Evolutionary conservation across 768 basidiomycete species (phyloP).

Genomic region (Suillus paluster): DNA sequence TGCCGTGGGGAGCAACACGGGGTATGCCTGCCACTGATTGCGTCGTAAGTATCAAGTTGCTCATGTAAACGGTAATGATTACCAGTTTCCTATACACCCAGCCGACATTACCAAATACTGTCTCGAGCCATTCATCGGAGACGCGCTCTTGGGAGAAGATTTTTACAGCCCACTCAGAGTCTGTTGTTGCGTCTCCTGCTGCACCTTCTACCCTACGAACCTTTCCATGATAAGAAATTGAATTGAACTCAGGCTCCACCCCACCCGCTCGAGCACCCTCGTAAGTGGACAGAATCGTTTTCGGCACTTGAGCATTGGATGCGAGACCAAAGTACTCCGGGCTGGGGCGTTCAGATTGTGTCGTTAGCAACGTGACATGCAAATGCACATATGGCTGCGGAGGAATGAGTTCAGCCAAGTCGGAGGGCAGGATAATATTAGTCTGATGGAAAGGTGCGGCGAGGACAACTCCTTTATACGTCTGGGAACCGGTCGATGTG

Average conservation of each 20-base stretch:
- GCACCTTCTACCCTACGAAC: constrained; percentile 37
- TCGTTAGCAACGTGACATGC: constrained; percentile 89
- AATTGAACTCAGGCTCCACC: constrained; percentile 81
- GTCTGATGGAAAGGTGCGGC: constrained; percentile 86
- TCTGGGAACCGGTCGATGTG: constrained; percentile 47
- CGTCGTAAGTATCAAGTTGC: constrained; percentile 11
- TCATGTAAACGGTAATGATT: constrained; percentile 12
- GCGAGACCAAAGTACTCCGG: constrained; percentile 72
- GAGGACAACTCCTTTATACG: constrained; percentile 79
- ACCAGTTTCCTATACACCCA: constrained; percentile 88
- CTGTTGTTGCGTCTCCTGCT: constrained; percentile 30
- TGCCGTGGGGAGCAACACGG: constrained; percentile 66
- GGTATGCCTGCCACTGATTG: constrained; percentile 81
- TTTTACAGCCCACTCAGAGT: constrained; percentile 74
- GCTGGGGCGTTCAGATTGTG: constrained; percentile 62
- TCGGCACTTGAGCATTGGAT: constrained; percentile 51
- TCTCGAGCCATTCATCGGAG: constrained; percentile 70
- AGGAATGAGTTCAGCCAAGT: constrained; percentile 59
- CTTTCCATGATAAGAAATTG: constrained; percentile 77
- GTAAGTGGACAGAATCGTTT: constrained; percentile 73
- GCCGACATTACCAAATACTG: constrained; percentile 70
- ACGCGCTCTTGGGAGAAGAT: constrained; percentile 77
- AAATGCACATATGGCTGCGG: constrained; percentile 79
- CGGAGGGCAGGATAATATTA: constrained; percentile 53
- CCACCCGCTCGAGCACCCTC: constrained; percentile 59